Evolutionary conservation across 225 moss, liverwort and hornwort species (phyloP).

Genomic region (Climacium dendroides): DNA sequence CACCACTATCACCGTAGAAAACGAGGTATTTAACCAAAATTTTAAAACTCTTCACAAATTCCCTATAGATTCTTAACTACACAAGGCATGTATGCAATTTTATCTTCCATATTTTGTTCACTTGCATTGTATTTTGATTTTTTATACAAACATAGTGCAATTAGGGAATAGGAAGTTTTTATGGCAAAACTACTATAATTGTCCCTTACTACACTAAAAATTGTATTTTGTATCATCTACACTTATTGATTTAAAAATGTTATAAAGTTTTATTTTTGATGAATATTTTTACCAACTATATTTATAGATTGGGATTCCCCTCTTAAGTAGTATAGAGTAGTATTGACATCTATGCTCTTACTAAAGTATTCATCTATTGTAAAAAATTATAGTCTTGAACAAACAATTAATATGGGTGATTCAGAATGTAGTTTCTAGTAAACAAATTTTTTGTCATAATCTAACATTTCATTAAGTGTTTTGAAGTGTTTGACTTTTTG

Average conservation of each 20-base stretch:
- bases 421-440: background rate
- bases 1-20: too few relatives aligned
- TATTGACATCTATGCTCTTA: background rate
- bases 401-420: fast-evolving
- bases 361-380: background rate
- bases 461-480: background rate
- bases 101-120: background rate
- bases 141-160: background rate
- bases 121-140: background rate
- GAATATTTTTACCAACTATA: background rate
- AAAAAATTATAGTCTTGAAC: background rate
- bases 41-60: too few relatives aligned
- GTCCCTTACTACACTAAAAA: background rate
- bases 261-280: background rate
- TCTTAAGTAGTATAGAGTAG: background rate
- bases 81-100: background rate
- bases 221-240: background rate
- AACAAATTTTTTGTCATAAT: background rate
- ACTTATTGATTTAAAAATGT: background rate
- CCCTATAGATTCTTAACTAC: too few relatives aligned
- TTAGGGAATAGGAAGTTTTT: background rate
- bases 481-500: too few relatives aligned
- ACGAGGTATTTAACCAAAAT: too few relatives aligned
- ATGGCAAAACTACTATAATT: background rate
- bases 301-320: background rate